Percentiles rank a stretch among this genome's conserved stretches.
phyloP scores from a whole-genome alignment of 345 rosid genomes.

The Aethionema arabicum region DNA sequence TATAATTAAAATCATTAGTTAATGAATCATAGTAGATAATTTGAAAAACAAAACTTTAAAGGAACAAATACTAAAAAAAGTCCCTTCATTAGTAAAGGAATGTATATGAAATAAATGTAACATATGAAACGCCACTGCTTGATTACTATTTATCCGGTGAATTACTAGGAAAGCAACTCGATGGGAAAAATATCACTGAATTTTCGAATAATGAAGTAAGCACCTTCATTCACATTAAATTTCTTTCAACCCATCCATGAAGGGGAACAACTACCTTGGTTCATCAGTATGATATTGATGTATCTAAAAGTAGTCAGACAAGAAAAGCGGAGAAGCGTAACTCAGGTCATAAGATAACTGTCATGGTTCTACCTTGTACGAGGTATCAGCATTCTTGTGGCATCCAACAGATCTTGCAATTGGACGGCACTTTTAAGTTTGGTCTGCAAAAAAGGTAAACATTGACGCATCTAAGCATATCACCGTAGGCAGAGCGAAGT shows the following conservation, averaged over 20 bases:
- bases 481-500: not conserved
- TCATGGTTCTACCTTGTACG: conserved; percentile 67
- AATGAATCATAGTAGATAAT: conserved; percentile 4
- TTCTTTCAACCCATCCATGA: conserved; percentile 13
- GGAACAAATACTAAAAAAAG: conserved; percentile 14
- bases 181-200: not conserved
- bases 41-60: not conserved
- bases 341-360: conserved; percentile 14
- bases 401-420: conserved; percentile 98
- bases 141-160: conserved; percentile 8
- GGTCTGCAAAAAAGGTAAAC: conserved; percentile 56
- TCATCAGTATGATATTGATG: conserved; percentile 4
- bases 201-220: conserved; percentile 14
- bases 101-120: not conserved
- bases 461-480: conserved; percentile 3
- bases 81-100: not conserved
- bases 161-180: not conserved
- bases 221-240: conserved; percentile 6
- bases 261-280: conserved; percentile 8
- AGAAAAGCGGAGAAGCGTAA: conserved; percentile 14
- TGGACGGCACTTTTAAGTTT: conserved; percentile 96
- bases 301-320: not conserved
- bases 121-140: conserved; percentile 1
- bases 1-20: conserved; percentile 5
- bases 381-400: conserved; percentile 92